Base-by-base conservation (phyloP, 164 flowering plant species). In the Sedum album region DNA sequence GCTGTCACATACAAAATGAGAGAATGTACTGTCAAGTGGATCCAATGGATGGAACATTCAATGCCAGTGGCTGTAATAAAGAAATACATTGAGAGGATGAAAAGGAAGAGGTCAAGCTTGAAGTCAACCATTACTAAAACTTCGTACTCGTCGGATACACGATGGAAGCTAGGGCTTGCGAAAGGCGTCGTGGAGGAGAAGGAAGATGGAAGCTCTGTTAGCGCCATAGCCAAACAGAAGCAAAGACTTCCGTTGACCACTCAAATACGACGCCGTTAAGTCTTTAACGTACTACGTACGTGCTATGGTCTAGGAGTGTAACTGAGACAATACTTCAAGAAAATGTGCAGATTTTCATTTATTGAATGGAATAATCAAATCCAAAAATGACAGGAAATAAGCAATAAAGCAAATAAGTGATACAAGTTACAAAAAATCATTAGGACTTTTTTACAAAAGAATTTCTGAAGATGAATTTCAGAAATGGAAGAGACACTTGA, bases 1-100 rank as follows among this genome's bases (percentile, higher is more conserved):
- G 30, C 30, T 8, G 26, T 0, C 0, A 21, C 13, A 2, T 0
- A 21, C 60, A 53, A 0, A 13, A 21, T 25, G 60, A 5, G 30
- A 10, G n/a, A n/a, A n/a, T n/a, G n/a, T n/a, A n/a, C n/a, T 25
- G 60, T 53, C 60, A 53, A 53, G 60, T 53, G 60, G 60, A 23
- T 51, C 28, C 28, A 53, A 23, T 20, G n/a, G n/a, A n/a, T 18
- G 18, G 53, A 48, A 48, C n/a, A 23, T 53, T 53, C 30, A 53
- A 53, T 25, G 28, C 3, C 60, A 53, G 60, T 23, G 21, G 30
- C 0, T 53, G 13, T 21, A 23, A 21, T 53, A 23, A 53, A 53
- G 28, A 53, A n/a, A 23, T 21, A 23, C 0, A 1, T 21, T 1
- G 7, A 5, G 0, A 5, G 30, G 21, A n/a, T 53, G 30, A 23